Conservation (phyloP, 352 stramenopile species). For the Globisporangium heterothallicum region DNA sequence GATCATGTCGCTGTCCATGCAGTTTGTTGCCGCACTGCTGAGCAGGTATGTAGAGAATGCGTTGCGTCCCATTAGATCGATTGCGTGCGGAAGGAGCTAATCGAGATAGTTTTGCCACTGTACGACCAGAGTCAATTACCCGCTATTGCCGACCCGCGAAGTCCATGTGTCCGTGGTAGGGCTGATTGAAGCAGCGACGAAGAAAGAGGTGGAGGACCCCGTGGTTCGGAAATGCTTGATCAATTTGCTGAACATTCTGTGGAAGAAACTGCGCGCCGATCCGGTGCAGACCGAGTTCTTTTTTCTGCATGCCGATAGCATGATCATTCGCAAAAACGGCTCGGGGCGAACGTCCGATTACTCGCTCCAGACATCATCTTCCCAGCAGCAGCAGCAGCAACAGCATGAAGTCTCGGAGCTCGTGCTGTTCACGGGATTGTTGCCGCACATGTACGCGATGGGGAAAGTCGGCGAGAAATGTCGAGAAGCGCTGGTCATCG, state of each 20-base stretch:
- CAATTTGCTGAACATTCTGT: slow-evolving; percentile 74
- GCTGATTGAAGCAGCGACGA: slow-evolving; percentile 73
- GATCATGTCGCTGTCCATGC: slow-evolving; percentile 82
- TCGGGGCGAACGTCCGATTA: slow-evolving; percentile 17
- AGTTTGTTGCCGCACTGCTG: slow-evolving; percentile 76
- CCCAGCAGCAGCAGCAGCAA: slow-evolving; percentile 5
- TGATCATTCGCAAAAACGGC: slow-evolving; percentile 43
- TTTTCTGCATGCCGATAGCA: slow-evolving; percentile 62
- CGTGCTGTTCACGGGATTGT: slow-evolving; percentile 74
- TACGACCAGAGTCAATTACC: slow-evolving; percentile 78
- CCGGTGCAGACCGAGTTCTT: slow-evolving; percentile 87
- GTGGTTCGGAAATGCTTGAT: slow-evolving; percentile 83
- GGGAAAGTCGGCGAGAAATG: slow-evolving; percentile 82
- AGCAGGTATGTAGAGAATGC: slow-evolving; percentile 25
- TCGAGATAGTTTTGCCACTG: no score
- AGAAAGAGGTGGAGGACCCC: slow-evolving; percentile 76
- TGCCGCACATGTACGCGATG: slow-evolving; percentile 82
- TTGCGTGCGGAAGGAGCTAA: not conserved
- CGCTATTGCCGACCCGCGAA: slow-evolving; percentile 73
- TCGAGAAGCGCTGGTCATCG: slow-evolving; percentile 78
- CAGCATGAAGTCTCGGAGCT: slow-evolving; percentile 63
- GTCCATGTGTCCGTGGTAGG: slow-evolving; percentile 76
- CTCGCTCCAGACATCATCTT: slow-evolving; percentile 13
- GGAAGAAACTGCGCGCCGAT: slow-evolving; percentile 81
- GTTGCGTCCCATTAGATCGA: not conserved